Base-by-base conservation (phyloP, 2,329 filamentous ascomycete species). In the Colletotrichum tamarilloi region DNA sequence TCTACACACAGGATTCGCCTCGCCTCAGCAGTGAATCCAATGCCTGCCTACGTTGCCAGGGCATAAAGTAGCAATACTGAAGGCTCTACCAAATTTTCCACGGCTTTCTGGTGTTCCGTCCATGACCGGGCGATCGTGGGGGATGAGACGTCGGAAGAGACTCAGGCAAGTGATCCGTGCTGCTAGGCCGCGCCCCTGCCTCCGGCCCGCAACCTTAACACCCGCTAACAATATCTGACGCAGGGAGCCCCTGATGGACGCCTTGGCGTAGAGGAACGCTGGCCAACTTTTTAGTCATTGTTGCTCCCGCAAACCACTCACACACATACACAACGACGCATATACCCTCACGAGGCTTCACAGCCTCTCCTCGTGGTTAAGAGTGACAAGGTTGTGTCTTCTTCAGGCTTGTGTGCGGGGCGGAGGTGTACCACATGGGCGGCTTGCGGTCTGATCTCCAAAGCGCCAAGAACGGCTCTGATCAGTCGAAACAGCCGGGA, bases 401-500 rank as follows among this genome's bases (percentile, higher is more conserved):
- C 32, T 32, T 57, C 63, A 53, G 11, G 11, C 49, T 42, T 22
- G 42, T 60, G 32, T 14, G 16, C 38, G 32, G 30, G 46, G 56
- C 46, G 49, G 56, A 65, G 57, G 57, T 32, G 52, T 52, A 32
- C 24, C 49, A 32, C 42, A 24, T 26, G 58, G 52, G 19, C 53
- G 22, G 67, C 60, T 42, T 71, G 56, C 67, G 46, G 62, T 73
- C 71, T 66, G 67, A 71, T 71, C 67, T 62, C 7, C 26, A 35
- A 62, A 46, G 11, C 24, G 71, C 71, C 71, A 73, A 73, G 67
- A 52, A 71, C 71, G 71, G 71, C 67, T 62, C 62, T 71, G 60
- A 70, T 73, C 67, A 71, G 71, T 66, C 67, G 71, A 73, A 71
- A 70, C 67, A 66, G 59, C 71, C 71, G 67, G 57, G 57, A 24